Evolutionary conservation across 2,329 filamentous ascomycete genomes (phyloP).

Genomic region (Aspergillus oerlinghausenensis): DNA sequence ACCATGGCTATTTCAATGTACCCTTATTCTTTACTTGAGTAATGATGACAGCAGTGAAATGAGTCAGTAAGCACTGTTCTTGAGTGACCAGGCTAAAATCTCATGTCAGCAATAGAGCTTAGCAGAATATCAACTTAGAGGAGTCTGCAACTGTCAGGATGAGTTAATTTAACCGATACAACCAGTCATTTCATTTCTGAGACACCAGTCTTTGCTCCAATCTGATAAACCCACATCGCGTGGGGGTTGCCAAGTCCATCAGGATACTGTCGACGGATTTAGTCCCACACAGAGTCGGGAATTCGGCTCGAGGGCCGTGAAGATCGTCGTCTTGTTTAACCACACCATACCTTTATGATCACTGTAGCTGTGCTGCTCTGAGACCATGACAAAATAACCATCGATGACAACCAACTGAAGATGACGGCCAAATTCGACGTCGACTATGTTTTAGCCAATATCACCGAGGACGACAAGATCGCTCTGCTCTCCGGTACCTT

Average conservation of each 20-base stretch:
- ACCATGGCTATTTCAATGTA: no score
- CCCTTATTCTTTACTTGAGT: no score
- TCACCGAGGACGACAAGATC: slow-evolving; percentile 18
- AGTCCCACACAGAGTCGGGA: neutral
- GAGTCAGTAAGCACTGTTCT: neutral
- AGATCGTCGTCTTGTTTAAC: neutral
- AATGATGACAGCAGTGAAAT: neutral
- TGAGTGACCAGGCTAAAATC: no score
- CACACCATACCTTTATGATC: neutral
- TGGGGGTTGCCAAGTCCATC: neutral
- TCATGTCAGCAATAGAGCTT: no score
- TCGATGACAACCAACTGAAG: neutral
- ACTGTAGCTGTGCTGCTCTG: neutral
- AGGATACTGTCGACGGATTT: neutral
- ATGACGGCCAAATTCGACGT: slow-evolving; percentile 15
- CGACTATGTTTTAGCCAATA: slow-evolving; percentile 15
- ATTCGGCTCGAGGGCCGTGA: neutral
- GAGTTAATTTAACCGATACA: neutral
- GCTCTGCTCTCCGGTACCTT: slow-evolving; percentile 17
- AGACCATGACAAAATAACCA: neutral
- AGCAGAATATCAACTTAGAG: no score
- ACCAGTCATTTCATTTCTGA: neutral
- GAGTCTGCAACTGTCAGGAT: neutral
- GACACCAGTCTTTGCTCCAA: neutral
- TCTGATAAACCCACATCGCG: neutral